A percentile compares a stretch with the other conserved stretches of the same genome.
Evolutionary conservation across 768 basidiomycete species (phyloP).

Genomic region (Sistotremastrum niveocremeum): DNA sequence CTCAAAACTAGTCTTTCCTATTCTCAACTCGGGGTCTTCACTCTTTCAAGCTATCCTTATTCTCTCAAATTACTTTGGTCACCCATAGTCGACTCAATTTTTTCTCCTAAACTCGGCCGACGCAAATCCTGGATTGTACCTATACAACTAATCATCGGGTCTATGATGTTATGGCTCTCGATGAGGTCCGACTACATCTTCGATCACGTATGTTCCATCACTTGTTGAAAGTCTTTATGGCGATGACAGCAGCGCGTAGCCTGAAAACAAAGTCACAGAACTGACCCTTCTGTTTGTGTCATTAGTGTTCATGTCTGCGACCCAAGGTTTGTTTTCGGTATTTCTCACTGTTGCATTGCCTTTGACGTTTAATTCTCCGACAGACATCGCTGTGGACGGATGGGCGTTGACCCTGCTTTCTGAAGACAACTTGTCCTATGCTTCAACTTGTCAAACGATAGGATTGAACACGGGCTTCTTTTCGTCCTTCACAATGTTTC

Average conservation of each 20-base stretch:
- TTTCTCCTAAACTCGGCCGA: constrained; percentile 70
- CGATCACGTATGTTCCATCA: constrained; percentile 45
- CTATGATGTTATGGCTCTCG: constrained; percentile 69
- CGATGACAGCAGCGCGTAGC: constrained; percentile 31
- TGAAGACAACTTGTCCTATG: constrained; percentile 87
- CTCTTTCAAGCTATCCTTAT: constrained; percentile 87
- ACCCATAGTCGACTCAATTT: constrained; percentile 90
- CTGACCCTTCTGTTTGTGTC: constrained; percentile 78
- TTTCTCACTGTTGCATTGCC: not conserved
- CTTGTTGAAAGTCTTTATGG: not conserved
- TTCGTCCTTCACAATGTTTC: constrained; percentile 91
- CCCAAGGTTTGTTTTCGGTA: constrained; percentile 57
- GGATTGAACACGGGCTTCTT: constrained; percentile 94
- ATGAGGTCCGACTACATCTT: constrained; percentile 62
- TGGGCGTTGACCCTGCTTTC: constrained; percentile 82
- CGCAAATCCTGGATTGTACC: constrained; percentile 99
- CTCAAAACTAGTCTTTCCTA: constrained; percentile 92
- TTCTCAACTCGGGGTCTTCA: constrained; percentile 90
- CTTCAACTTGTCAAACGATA: constrained; percentile 96
- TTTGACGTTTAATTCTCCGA: constrained; percentile 1
- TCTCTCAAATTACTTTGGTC: constrained; percentile 96
- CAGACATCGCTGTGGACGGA: constrained; percentile 95
- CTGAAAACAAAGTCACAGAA: constrained; percentile 61
- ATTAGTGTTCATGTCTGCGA: constrained; percentile 90
- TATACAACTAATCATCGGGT: constrained; percentile 84